Base-by-base conservation (phyloP, 345 rosid genomes). In the Arabidopsis suecica region DNA sequence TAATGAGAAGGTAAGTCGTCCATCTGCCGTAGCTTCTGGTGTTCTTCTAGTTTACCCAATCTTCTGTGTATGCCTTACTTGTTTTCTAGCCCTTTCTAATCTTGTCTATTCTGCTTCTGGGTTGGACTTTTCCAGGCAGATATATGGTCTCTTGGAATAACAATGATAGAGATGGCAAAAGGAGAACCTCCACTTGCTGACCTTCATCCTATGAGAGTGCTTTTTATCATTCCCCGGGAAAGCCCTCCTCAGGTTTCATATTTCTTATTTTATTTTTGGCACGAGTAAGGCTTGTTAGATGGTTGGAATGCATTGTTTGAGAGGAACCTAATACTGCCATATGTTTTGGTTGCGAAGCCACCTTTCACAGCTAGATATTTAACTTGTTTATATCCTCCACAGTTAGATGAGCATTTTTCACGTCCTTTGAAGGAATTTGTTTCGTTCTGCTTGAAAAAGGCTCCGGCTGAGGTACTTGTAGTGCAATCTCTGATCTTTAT, bases 101-200 rank as follows among this genome's bases (percentile, higher is more conserved):
- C n/a, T 33, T 50, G 3, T 50, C 14, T 77, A 16, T 55, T 48
- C 53, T 61, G 44, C 61, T 60, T 0, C 16, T 68, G 71, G 56
- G 25, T 47, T 73, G 66, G 50, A 72, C 62, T 76, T 65, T 80
- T 85, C 75, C 88, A 96, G 99, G 99, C 97, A 42, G 99, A 96
- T 85, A 91, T 96, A 40, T 96, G 98, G 99, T 96, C 99, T 73
- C 82, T 96, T 13, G 99, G 99, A 70, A 96, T 96, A 83, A 96
- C 99, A 68, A 88, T 91, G 44, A 96, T 96, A 56, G 99, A 96
- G 86, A 93, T 96, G 99, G 99, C 99, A 7, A 96, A 93, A 80
- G 99, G 98, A 82, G 99, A 96, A 83, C 99, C 99, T 78, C 99
- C 99, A 44, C 93, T 96, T 65, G 91, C 99, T 30, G 99, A 93